These are phyloP conservation scores for Botrytis fabae DNA, from an alignment of 2,329 filamentous ascomycete species.

Conservation along the genomic window DNA sequence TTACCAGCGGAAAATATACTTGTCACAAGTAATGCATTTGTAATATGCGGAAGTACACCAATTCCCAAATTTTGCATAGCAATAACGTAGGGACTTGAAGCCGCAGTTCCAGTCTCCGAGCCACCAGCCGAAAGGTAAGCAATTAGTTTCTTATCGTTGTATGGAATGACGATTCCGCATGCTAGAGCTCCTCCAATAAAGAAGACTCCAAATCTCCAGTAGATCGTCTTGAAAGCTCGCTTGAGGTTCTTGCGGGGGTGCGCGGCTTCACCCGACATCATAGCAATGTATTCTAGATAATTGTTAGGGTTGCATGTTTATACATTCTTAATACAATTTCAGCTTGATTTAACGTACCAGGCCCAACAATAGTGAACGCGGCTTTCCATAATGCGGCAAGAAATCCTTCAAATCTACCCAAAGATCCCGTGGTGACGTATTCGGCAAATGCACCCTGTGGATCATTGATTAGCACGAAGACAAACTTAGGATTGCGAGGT, in stretches of 20 bases:
- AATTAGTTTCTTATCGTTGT: slow-evolving; percentile 58
- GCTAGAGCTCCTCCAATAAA: slow-evolving; percentile 68
- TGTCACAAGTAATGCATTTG: slow-evolving; percentile 64
- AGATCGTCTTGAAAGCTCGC: slow-evolving; percentile 70
- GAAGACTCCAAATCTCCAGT: slow-evolving; percentile 70
- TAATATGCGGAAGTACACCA: slow-evolving; percentile 62
- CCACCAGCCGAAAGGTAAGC: slow-evolving; percentile 41
- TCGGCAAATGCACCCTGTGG: slow-evolving; percentile 61
- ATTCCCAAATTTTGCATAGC: slow-evolving; percentile 70
- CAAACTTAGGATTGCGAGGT: too few relatives aligned
- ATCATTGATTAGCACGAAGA: not conserved
- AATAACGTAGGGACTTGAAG: slow-evolving; percentile 48
- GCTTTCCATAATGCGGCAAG: slow-evolving; percentile 53
- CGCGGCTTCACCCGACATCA: slow-evolving; percentile 68
- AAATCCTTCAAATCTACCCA: slow-evolving; percentile 71
- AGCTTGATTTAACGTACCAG: slow-evolving; percentile 47
- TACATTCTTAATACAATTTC: not conserved
- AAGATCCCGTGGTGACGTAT: slow-evolving; percentile 59
- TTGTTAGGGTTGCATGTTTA: not conserved
- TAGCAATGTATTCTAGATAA: slow-evolving; percentile 53
- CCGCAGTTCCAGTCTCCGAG: slow-evolving; percentile 48
- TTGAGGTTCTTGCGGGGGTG: slow-evolving; percentile 65
- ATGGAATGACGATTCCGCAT: slow-evolving; percentile 66
- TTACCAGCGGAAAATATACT: slow-evolving; percentile 64
- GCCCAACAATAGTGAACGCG: slow-evolving; percentile 46